These are phyloP conservation scores for Sclerotinia borealis DNA, from an alignment of 2,329 filamentous ascomycete genomes.

Conservation along the genomic window DNA sequence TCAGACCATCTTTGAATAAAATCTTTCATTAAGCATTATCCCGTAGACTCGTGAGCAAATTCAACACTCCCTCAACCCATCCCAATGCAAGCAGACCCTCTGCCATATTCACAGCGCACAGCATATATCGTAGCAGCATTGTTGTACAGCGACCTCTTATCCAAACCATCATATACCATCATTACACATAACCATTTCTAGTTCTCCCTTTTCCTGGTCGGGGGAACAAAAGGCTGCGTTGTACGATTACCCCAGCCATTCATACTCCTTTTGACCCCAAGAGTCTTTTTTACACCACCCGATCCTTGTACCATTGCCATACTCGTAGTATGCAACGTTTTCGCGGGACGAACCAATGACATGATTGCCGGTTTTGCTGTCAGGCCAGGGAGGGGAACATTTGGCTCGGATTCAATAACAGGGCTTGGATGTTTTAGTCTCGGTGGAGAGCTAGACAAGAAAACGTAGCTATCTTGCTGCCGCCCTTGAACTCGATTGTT, in stretches of 20 bases:
- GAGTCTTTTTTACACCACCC: conserved; percentile 36
- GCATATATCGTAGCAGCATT: background rate
- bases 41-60: background rate
- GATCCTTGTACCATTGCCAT: conserved; percentile 18
- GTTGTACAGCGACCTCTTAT: background rate
- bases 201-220: conserved; percentile 21
- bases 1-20: background rate
- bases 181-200: background rate
- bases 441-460: conserved; percentile 31
- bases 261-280: conserved; percentile 44
- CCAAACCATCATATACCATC: background rate
- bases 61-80: background rate
- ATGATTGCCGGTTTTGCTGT: conserved; percentile 21
- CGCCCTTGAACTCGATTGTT: conserved; percentile 12
- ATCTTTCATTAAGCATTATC: conserved; percentile 3
- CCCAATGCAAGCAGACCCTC: background rate
- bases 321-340: conserved; percentile 25
- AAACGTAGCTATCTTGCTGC: conserved; percentile 25
- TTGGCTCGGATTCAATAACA: conserved; percentile 11
- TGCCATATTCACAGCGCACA: background rate
- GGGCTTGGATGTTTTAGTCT: conserved; percentile 13
- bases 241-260: conserved; percentile 39
- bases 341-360: conserved; percentile 24
- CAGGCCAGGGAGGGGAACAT: conserved; percentile 11
- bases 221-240: conserved; percentile 26